A percentile compares a stretch with the other conserved stretches of the same genome.
These are phyloP conservation scores for Stephania japonica DNA, from an alignment of 164 flowering plant genomes.

Conservation along the genomic window DNA sequence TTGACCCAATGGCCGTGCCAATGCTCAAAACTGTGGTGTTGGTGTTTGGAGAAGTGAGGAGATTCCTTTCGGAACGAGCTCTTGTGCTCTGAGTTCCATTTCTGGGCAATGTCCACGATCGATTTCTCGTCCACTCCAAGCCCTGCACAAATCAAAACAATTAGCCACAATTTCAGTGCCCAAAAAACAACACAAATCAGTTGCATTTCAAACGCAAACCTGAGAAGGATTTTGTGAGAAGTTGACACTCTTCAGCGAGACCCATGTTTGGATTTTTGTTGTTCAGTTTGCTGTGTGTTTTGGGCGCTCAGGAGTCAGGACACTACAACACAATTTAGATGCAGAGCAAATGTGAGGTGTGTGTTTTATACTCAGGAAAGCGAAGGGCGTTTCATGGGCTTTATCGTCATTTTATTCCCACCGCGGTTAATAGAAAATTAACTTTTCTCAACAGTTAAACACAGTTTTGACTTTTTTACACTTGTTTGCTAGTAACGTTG, in stretches of 20 bases:
- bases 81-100: slow-evolving; percentile 50
- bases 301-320: neutral
- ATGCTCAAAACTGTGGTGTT: slow-evolving; percentile 45
- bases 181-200: neutral
- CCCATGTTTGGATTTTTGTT: slow-evolving; percentile 24
- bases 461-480: too few relatives aligned
- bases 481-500: too few relatives aligned
- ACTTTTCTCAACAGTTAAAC: too few relatives aligned
- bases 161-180: too few relatives aligned
- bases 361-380: neutral
- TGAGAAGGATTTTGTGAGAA: slow-evolving; percentile 54
- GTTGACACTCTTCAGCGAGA: slow-evolving; percentile 24
- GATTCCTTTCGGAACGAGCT: slow-evolving; percentile 43
- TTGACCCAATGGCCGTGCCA: slow-evolving; percentile 42
- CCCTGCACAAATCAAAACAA: slow-evolving; percentile 30
- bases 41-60: slow-evolving; percentile 39
- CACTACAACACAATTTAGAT: neutral
- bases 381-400: slow-evolving; percentile 11
- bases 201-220: slow-evolving; percentile 24
- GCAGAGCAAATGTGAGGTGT: neutral
- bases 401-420: neutral
- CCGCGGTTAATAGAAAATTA: too few relatives aligned
- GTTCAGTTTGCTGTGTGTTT: neutral
- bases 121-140: slow-evolving; percentile 74
- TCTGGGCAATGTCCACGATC: slow-evolving; percentile 42